Evolutionary conservation across 768 basidiomycete species (phyloP).

Genomic region (Mrakia gelida): DNA sequence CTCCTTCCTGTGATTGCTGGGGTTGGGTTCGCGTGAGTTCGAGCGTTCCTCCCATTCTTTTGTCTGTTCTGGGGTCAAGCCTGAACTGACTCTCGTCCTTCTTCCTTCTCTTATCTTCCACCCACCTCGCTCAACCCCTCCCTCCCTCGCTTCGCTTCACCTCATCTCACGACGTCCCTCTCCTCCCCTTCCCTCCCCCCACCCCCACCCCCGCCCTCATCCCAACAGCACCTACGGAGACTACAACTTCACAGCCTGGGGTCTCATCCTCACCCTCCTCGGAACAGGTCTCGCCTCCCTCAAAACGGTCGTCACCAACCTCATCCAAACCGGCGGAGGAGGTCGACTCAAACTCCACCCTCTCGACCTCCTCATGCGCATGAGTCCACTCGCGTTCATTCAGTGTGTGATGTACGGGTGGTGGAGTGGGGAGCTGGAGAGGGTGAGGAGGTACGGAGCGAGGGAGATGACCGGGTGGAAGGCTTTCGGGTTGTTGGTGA

Average conservation of each 20-base stretch:
- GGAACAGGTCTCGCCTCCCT: constrained; percentile 88
- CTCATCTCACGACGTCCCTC: background rate
- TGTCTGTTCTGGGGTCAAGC: too few species aligned
- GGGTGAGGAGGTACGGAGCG: constrained; percentile 53
- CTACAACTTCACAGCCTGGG: constrained; percentile 82
- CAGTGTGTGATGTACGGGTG: constrained; percentile 77
- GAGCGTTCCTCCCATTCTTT: too few species aligned
- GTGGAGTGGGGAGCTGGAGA: constrained; percentile 70
- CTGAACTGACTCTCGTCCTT: too few species aligned
- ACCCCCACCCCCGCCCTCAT: background rate
- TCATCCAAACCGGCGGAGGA: constrained; percentile 51
- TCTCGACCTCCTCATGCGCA: constrained; percentile 78
- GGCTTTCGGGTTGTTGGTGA: constrained; percentile 59
- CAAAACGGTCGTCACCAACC: constrained; percentile 76
- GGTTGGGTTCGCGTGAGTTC: constrained; percentile 75
- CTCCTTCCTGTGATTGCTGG: constrained; percentile 82
- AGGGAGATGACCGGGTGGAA: constrained; percentile 51
- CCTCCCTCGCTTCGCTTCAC: too few species aligned
- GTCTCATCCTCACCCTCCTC: constrained; percentile 78
- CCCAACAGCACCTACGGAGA: constrained; percentile 79
- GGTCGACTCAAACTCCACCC: constrained; percentile 56
- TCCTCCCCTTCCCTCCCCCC: too few species aligned
- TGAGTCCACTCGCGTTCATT: constrained; percentile 86
- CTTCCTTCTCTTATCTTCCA: background rate
- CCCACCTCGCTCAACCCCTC: background rate